phyloP scores from a whole-genome alignment of 495 filamentous ascomycete species.

The Terfezia claveryi region DNA sequence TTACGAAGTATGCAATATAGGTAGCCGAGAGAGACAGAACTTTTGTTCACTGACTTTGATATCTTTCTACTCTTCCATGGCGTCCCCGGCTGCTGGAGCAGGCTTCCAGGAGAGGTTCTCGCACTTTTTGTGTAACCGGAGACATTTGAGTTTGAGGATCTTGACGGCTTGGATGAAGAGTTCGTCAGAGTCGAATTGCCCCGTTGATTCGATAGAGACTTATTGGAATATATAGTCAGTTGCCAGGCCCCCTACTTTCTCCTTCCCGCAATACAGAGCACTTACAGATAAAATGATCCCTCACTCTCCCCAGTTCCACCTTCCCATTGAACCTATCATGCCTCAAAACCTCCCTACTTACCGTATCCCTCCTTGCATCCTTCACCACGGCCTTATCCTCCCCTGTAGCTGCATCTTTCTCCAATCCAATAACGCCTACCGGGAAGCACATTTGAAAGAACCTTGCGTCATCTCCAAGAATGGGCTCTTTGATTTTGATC shows the following conservation, averaged over 20 bases:
- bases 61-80: background rate
- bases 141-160: constrained; percentile 59
- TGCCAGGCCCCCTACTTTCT: background rate
- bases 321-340: constrained; percentile 87
- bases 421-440: constrained; percentile 61
- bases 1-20: no score
- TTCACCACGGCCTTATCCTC: constrained; percentile 67
- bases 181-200: constrained; percentile 75
- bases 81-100: background rate
- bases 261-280: background rate
- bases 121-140: constrained; percentile 22
- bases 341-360: constrained; percentile 74
- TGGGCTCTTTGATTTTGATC: constrained; percentile 61
- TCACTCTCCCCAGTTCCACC: constrained; percentile 70
- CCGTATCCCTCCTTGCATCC: constrained; percentile 53
- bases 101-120: background rate
- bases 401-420: constrained; percentile 40
- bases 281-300: constrained; percentile 83
- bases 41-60: background rate
- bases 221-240: background rate
- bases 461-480: constrained; percentile 62
- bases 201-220: constrained; percentile 72
- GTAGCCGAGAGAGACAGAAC: no score
- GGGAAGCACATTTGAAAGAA: constrained; percentile 88
- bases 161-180: constrained; percentile 75